phyloP scores from a whole-genome alignment of 2,329 filamentous ascomycete genomes.

The Scytalidium sp. region DNA sequence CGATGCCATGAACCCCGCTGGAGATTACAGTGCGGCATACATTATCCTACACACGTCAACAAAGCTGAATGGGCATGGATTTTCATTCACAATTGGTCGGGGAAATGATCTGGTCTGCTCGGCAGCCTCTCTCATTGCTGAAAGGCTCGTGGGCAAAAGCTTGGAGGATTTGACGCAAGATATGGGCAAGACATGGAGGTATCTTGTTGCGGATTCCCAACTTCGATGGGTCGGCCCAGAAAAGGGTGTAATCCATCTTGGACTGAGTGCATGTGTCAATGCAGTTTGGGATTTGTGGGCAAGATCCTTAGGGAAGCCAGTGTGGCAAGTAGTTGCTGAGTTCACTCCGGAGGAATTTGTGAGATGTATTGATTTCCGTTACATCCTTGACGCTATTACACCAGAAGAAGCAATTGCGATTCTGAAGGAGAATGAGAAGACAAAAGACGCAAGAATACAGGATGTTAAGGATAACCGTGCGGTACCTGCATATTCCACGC shows the following conservation, averaged over 20 bases:
- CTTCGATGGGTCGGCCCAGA: constrained; percentile 92
- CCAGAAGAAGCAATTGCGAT: constrained; percentile 76
- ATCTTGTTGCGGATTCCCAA: constrained; percentile 88
- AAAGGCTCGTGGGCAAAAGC: constrained; percentile 71
- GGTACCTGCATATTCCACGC: constrained; percentile 88
- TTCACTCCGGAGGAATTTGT: constrained; percentile 89
- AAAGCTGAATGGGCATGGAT: constrained; percentile 62
- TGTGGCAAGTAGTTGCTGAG: constrained; percentile 86
- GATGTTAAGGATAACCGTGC: constrained; percentile 72
- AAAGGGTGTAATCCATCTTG: constrained; percentile 91
- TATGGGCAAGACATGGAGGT: constrained; percentile 87
- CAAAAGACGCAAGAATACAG: constrained; percentile 67
- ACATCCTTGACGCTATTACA: constrained; percentile 91
- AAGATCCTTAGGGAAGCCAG: constrained; percentile 79
- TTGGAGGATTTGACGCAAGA: constrained; percentile 74
- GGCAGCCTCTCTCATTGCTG: constrained; percentile 75
- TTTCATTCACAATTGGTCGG: constrained; percentile 79
- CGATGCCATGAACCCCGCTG: constrained; percentile 19
- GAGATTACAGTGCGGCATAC: constrained; percentile 82
- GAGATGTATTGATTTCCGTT: constrained; percentile 86
- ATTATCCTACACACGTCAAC: constrained; percentile 80
- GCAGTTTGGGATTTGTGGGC: constrained; percentile 96
- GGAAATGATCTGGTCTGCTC: constrained; percentile 91
- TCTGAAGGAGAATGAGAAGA: constrained; percentile 60
- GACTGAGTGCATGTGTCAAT: constrained; percentile 84